Percentiles rank a stretch among this genome's conserved stretches.
phyloP scores from a whole-genome alignment of 2,329 filamentous ascomycete genomes.

The Botrytis porri region DNA sequence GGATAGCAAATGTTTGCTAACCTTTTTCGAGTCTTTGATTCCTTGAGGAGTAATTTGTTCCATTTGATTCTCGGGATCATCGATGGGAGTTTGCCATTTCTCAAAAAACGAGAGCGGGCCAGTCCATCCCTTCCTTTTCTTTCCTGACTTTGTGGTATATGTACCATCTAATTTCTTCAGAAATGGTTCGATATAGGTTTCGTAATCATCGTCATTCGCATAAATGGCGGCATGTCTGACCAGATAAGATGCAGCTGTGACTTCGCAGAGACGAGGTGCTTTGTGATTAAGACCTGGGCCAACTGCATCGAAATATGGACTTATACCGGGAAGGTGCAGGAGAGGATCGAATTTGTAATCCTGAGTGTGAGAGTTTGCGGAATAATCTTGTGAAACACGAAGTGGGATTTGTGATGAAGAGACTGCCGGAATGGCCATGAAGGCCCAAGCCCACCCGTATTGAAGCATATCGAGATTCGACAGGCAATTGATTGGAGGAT shows the following conservation, averaged over 20 bases:
- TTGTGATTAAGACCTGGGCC: conserved; percentile 39
- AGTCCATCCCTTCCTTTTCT: conserved; percentile 32
- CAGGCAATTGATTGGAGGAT: background rate
- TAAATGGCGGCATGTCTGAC: conserved; percentile 51
- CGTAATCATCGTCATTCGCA: conserved; percentile 52
- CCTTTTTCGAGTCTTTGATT: conserved; percentile 33
- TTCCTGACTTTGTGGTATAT: conserved; percentile 17
- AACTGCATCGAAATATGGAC: conserved; percentile 54
- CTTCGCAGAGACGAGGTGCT: conserved; percentile 41
- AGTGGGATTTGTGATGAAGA: conserved; percentile 18
- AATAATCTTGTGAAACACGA: conserved; percentile 17
- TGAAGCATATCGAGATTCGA: conserved; percentile 12
- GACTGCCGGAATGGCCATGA: background rate
- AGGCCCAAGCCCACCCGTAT: background rate
- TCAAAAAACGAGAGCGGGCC: conserved; percentile 33
- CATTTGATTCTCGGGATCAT: conserved; percentile 35
- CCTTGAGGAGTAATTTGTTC: conserved; percentile 36
- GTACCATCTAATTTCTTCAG: conserved; percentile 54
- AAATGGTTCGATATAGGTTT: conserved; percentile 50
- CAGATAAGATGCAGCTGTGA: conserved; percentile 48
- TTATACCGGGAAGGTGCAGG: conserved; percentile 53
- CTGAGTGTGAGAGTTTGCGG: conserved; percentile 28
- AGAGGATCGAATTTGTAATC: conserved; percentile 52
- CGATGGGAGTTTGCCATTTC: conserved; percentile 35
- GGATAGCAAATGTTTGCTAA: conserved; percentile 33